A percentile compares a stretch with the other conserved stretches of the same genome.
These are phyloP conservation scores for Clavariopsis aquatica DNA, from an alignment of 495 filamentous ascomycete species.

Conservation along the genomic window DNA sequence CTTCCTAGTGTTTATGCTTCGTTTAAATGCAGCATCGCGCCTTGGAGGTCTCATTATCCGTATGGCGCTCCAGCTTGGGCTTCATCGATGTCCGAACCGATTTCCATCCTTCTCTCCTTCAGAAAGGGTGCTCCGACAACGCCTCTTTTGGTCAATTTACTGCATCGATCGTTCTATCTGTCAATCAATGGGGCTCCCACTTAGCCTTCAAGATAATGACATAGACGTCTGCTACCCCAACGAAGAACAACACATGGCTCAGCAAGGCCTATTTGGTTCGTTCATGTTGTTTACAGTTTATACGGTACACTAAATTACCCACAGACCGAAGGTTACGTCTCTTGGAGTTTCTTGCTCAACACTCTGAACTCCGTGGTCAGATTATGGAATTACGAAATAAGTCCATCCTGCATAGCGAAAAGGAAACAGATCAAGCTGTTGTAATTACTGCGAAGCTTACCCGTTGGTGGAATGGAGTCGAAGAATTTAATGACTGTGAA, in stretches of 20 bases:
- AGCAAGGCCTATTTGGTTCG: neutral
- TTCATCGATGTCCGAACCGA: conserved; percentile 53
- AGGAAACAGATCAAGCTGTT: conserved; percentile 44
- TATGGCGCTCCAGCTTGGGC: conserved; percentile 52
- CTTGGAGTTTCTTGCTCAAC: conserved; percentile 48
- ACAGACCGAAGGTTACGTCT: conserved; percentile 39
- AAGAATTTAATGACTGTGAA: conserved; percentile 48
- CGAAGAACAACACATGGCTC: conserved; percentile 10
- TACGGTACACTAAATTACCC: neutral
- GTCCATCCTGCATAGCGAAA: conserved; percentile 48
- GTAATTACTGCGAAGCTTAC: conserved; percentile 47
- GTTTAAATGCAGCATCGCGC: conserved; percentile 53
- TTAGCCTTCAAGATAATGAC: conserved; percentile 55
- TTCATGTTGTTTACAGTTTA: neutral
- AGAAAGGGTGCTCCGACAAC: conserved; percentile 48
- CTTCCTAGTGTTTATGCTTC: conserved; percentile 51
- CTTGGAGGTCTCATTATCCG: conserved; percentile 52
- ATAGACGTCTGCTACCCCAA: conserved; percentile 55
- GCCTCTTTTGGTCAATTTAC: conserved; percentile 57
- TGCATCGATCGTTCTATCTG: conserved; percentile 46
- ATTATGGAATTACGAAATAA: conserved; percentile 54
- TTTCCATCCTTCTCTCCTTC: conserved; percentile 47
- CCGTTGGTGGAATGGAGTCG: conserved; percentile 54
- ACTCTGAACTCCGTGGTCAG: conserved; percentile 48
- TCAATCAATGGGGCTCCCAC: conserved; percentile 53